phyloP scores from a whole-genome alignment of 768 basidiomycete species.

The Mrakia hoshinonis region DNA sequence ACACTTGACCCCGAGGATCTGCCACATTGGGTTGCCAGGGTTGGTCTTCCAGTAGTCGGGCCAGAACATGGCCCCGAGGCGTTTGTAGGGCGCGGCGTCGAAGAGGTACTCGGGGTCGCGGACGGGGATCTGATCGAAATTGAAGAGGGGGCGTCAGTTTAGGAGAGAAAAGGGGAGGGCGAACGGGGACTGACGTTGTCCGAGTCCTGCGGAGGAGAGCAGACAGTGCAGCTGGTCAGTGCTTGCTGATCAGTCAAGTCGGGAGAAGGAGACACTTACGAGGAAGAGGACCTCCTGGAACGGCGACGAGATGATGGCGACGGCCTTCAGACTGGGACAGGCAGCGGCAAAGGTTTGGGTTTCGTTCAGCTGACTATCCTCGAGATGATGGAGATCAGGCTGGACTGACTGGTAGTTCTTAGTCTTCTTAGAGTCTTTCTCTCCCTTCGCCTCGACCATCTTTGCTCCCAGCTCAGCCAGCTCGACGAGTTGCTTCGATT shows the following conservation, averaged over 20 bases:
- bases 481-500: slow-evolving; percentile 34
- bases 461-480: slow-evolving; percentile 29
- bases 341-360: not conserved
- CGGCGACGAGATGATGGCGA: slow-evolving; percentile 38
- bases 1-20: slow-evolving; percentile 23
- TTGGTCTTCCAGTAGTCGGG: slow-evolving; percentile 32
- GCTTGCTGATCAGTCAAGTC: slow-evolving; percentile 37
- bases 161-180: too few species aligned
- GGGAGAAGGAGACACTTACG: slow-evolving; percentile 29
- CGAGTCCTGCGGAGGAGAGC: slow-evolving; percentile 35
- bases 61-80: slow-evolving; percentile 40
- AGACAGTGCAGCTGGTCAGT: slow-evolving; percentile 34
- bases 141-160: too few species aligned
- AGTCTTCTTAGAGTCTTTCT: slow-evolving; percentile 38
- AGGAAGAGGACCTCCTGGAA: slow-evolving; percentile 45
- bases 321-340: slow-evolving; percentile 35
- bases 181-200: slow-evolving; percentile 34
- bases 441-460: slow-evolving; percentile 38
- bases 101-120: slow-evolving; percentile 42
- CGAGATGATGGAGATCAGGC: too few species aligned
- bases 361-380: too few species aligned
- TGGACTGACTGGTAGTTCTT: slow-evolving; percentile 42
- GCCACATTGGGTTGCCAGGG: not conserved
- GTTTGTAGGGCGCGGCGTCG: slow-evolving; percentile 41
- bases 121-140: slow-evolving; percentile 31